Conservation (phyloP, 805 yeast species). For the Candida quercuum region DNA sequence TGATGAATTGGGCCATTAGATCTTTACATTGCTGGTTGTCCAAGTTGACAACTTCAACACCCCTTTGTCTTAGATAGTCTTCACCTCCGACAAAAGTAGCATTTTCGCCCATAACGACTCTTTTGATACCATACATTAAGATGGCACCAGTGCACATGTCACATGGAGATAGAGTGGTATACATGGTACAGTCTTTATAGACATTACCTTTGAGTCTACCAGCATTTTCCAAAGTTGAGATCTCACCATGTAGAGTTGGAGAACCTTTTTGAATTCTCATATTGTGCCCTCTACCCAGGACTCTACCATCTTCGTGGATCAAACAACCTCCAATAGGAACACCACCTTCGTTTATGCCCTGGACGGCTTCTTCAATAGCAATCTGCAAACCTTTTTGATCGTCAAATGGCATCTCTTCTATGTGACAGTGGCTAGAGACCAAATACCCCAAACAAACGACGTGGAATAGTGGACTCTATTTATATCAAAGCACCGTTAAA, state of each 20-base stretch:
- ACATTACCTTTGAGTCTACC: constrained; percentile 79
- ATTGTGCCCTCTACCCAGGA: constrained; percentile 88
- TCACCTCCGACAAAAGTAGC: constrained; percentile 81
- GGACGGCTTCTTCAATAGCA: constrained; percentile 67
- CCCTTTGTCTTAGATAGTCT: constrained; percentile 57
- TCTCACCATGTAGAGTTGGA: constrained; percentile 89
- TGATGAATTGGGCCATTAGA: constrained; percentile 74
- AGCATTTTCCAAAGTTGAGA: constrained; percentile 81
- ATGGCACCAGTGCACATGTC: constrained; percentile 95
- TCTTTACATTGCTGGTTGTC: constrained; percentile 57
- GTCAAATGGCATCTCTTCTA: constrained; percentile 47
- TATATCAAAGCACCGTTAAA: too few species aligned
- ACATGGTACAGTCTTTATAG: constrained; percentile 79
- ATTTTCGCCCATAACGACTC: constrained; percentile 90
- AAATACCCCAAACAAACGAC: too few species aligned
- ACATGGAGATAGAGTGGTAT: constrained; percentile 91
- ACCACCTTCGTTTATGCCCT: constrained; percentile 75
- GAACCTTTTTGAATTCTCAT: constrained; percentile 81
- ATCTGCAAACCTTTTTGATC: constrained; percentile 61
- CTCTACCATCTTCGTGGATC: constrained; percentile 67
- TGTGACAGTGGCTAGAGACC: neutral
- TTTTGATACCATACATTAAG: constrained; percentile 76
- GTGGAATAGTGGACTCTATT: too few species aligned
- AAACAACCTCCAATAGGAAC: constrained; percentile 84
- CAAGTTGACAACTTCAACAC: constrained; percentile 65